Conservation (phyloP, 2,329 filamentous ascomycete species). For the Pestalotiopsis sp. region DNA sequence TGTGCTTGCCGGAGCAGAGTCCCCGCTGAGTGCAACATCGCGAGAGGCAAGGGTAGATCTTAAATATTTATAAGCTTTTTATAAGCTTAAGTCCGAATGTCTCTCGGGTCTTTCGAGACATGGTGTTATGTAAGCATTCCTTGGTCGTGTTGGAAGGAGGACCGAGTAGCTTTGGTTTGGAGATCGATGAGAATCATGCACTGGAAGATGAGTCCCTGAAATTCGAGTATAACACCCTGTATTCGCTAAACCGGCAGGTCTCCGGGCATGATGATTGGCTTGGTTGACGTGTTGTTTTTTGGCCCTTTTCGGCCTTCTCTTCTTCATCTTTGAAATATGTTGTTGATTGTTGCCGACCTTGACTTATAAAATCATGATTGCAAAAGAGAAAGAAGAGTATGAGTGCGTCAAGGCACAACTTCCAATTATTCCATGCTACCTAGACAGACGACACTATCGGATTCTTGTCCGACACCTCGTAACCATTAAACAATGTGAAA, state of each 20-base stretch:
- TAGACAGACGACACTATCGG: background rate
- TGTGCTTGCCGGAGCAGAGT: background rate
- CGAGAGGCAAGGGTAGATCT: background rate
- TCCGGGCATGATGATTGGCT: background rate
- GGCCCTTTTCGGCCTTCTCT: background rate
- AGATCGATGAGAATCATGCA: background rate
- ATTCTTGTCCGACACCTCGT: background rate
- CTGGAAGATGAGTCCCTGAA: background rate
- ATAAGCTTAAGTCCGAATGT: background rate
- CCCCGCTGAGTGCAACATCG: background rate
- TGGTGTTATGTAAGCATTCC: background rate
- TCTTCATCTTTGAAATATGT: no score
- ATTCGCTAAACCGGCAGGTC: background rate
- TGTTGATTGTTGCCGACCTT: no score
- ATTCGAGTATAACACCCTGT: background rate
- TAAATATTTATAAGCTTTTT: background rate
- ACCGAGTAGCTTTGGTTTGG: background rate
- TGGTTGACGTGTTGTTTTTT: background rate
- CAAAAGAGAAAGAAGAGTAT: background rate
- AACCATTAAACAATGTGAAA: background rate
- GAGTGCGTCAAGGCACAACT: background rate
- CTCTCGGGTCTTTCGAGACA: background rate
- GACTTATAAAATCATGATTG: background rate
- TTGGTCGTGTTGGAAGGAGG: background rate
- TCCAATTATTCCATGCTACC: background rate